phyloP scores from a whole-genome alignment of 768 basidiomycete genomes.

The Termitomyces heimii region DNA sequence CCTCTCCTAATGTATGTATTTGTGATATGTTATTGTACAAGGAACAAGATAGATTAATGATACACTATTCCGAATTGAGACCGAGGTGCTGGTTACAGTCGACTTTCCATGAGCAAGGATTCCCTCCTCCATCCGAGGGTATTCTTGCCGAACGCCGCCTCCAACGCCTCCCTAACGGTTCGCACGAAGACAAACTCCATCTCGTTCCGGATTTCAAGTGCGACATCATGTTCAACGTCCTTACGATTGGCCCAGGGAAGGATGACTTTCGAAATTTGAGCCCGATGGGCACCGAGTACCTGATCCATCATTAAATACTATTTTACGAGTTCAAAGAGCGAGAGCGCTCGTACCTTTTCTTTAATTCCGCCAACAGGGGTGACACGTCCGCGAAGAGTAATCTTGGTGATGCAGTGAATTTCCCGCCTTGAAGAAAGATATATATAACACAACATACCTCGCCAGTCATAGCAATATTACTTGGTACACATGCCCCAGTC shows the following conservation, averaged over 20 bases:
- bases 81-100: constrained; percentile 16
- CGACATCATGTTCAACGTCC: constrained; percentile 83
- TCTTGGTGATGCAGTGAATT: constrained; percentile 27
- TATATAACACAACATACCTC: constrained; percentile 55
- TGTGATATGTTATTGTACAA: neutral
- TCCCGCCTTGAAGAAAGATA: neutral
- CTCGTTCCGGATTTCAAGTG: constrained; percentile 61
- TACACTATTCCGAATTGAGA: neutral
- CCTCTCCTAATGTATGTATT: too few relatives aligned
- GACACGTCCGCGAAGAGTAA: constrained; percentile 78
- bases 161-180: constrained; percentile 73
- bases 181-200: constrained; percentile 82
- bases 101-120: constrained; percentile 28
- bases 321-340: neutral
- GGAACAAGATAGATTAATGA: neutral
- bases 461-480: constrained; percentile 83
- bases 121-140: constrained; percentile 59
- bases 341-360: constrained; percentile 48
- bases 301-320: constrained; percentile 12
- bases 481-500: constrained; percentile 67
- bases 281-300: constrained; percentile 85
- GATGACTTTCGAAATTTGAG: constrained; percentile 77
- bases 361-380: constrained; percentile 89
- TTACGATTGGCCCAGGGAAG: constrained; percentile 82
- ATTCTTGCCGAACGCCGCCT: constrained; percentile 76